Conservation (phyloP, 2,329 filamentous ascomycete species). For the Penicillium expansum region DNA sequence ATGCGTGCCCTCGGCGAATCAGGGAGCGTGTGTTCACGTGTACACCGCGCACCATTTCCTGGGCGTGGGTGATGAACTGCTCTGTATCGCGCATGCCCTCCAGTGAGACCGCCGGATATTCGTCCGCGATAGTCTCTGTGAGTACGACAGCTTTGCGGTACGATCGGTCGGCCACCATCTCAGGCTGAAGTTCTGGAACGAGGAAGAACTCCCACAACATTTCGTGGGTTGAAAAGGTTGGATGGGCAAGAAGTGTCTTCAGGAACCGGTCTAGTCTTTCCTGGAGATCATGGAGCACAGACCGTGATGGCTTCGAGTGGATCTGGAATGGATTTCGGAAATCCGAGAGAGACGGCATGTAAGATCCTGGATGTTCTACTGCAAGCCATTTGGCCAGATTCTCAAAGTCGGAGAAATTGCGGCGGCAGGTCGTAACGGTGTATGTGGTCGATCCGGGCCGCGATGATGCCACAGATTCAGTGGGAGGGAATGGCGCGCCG, state of each 20-base stretch:
- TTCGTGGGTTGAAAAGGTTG: constrained; percentile 93
- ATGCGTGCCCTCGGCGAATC: constrained; percentile 72
- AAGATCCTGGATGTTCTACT: constrained; percentile 90
- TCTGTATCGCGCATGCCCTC: constrained; percentile 84
- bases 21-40: constrained; percentile 80
- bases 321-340: constrained; percentile 88
- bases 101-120: constrained; percentile 70
- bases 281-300: constrained; percentile 84
- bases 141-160: constrained; percentile 80
- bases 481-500: constrained; percentile 64
- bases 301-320: constrained; percentile 83
- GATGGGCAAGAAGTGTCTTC: constrained; percentile 79
- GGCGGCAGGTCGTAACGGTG: constrained; percentile 89
- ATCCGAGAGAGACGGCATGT: constrained; percentile 76
- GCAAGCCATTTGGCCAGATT: constrained; percentile 79
- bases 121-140: constrained; percentile 80
- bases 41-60: constrained; percentile 82
- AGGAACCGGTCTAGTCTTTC: constrained; percentile 82
- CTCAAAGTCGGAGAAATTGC: constrained; percentile 86
- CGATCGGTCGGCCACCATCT: constrained; percentile 86
- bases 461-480: constrained; percentile 38
- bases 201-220: constrained; percentile 99
- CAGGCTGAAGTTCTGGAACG: constrained; percentile 85
- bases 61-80: constrained; percentile 84
- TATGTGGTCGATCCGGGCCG: constrained; percentile 61